Base-by-base conservation (phyloP, 805 yeast species). In the Nakazawaea sp. region DNA sequence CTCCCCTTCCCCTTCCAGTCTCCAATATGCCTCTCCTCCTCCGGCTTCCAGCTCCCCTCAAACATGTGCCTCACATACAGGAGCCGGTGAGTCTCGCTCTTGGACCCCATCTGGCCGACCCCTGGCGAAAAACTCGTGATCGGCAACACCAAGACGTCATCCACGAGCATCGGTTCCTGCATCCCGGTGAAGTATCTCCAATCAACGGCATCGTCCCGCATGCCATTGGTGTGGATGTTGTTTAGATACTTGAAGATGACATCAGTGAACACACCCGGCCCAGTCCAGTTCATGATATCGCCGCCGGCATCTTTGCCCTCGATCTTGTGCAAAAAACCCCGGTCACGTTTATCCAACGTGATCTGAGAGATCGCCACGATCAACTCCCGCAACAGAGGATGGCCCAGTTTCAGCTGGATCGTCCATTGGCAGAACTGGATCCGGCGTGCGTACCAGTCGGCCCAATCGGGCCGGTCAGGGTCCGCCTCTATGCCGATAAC, bases 361-460 rank as follows among this genome's bases (percentile, higher is more conserved):
- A 75, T 69, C 27, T 83, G 79, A 0, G 95, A 80, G 45, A 90
- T 86, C 32, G 77, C 71, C 2, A 89, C 72, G 40, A 92, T 80
- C 46, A 90, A 59, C 49, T 85, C 92, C 13, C 92, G 69, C 36
- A 90, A 64, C 55, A 85, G 69, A 1, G 98, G 98, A 53, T 92
- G 97, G 1, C 97, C 97, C 16, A 71, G 74, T 51, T 88, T 90
- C 15, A 87, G 73, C 59, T 84, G 90, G 33, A 90, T 79, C 0
- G 96, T 87, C 98, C 98, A 90, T 60, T 90, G 97, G 55, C 97
- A 89, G 51, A 90, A 84, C 61, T 90, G 98, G 30, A 90, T 76
- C 44, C 97, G 68, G 35, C 97, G 70, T 0, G 97, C 94, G 53
- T 87, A 90, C 89, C 94, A 88, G 6, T 81, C 81, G 20, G 71